phyloP scores from a whole-genome alignment of 2,329 filamentous ascomycete species.

The Colletotrichum sp. region DNA sequence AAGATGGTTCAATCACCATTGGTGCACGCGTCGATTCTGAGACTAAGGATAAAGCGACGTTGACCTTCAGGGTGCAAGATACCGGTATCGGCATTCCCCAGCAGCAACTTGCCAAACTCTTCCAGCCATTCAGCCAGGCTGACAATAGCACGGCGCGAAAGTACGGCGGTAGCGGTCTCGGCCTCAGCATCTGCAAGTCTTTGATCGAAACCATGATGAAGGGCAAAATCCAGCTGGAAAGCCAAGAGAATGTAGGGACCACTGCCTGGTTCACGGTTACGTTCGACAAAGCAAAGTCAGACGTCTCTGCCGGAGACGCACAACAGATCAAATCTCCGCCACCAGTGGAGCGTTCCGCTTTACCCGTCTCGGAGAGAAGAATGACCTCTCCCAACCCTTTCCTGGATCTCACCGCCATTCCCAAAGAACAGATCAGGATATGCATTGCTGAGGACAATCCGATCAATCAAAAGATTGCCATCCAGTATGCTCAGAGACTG shows the following conservation, averaged over 20 bases:
- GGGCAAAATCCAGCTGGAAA: conserved; percentile 83
- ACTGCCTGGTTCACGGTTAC: conserved; percentile 80
- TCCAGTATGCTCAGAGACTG: conserved; percentile 85
- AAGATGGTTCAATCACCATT: conserved; percentile 84
- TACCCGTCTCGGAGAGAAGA: conserved; percentile 39
- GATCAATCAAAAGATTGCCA: conserved; percentile 93
- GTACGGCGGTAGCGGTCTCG: conserved; percentile 90
- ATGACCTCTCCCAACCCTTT: conserved; percentile 46
- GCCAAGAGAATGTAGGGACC: conserved; percentile 73
- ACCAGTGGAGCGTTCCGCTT: conserved; percentile 37
- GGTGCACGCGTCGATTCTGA: conserved; percentile 76
- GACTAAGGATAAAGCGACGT: conserved; percentile 69
- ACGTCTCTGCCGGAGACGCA: conserved; percentile 62
- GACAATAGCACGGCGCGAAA: conserved; percentile 89
- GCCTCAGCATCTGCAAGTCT: conserved; percentile 92
- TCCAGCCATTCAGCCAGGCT: conserved; percentile 91
- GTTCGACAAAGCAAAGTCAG: conserved; percentile 79
- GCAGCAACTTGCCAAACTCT: conserved; percentile 82
- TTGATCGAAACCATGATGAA: conserved; percentile 93
- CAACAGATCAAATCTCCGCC: conserved; percentile 42
- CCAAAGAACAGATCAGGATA: conserved; percentile 79
- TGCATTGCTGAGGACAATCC: conserved; percentile 96
- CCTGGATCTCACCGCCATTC: conserved; percentile 73
- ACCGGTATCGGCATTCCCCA: conserved; percentile 91
- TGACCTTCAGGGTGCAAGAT: conserved; percentile 87